Evolutionary conservation across 768 basidiomycete species (phyloP), one percentile per base, ranked within the genome.

Genomic region (Psilocybe cyanescens): DNA sequence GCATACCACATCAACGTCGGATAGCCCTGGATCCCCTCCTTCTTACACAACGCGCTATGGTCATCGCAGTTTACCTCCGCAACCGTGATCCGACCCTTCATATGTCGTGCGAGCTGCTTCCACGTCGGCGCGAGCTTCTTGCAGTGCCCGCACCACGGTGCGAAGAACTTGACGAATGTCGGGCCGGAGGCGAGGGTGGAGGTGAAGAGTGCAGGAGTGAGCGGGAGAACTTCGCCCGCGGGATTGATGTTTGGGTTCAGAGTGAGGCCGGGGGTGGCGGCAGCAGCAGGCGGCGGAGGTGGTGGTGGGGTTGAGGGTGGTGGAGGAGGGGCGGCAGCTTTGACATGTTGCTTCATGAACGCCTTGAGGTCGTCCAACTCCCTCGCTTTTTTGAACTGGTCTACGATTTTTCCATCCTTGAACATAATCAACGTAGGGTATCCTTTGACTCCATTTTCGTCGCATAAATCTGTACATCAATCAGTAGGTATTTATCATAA

Each of bases 81-180:
- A 8, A 99, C 77, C 41, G 85, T 90, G 31, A 96, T 78, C 51
- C 87, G 87, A 62, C 81, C 78, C 65, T 89, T 83, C 82, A 96
- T 87, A 19, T 78, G 76, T 52, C 76, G 74, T 0, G 92, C 96
- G 3, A 99, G 83, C 52, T 90, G 80, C 1, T 77, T 78, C 93
- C 95, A 99, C 0, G 79, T 82, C 55, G 89, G 95, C 0, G 93
- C 92, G 1, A 99, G 82, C 70, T 93, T 93, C 78, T 97, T 96
- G 83, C 97, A 99, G 75, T 99, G 96, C 3, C 92, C 92, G 72
- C 96, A 98, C 93, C 96, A 99, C 0, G 96, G 96, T 0, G 95
- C 97, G 72, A 84, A 99, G 79, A 92, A 99, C 65, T 81, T 76
- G 70, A 80, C 76, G 76, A 91, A 78, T 45, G 82, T 72, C 54